phyloP scores from a whole-genome alignment of 2,329 filamentous ascomycete species.

The Keithomyces neogunnii region DNA sequence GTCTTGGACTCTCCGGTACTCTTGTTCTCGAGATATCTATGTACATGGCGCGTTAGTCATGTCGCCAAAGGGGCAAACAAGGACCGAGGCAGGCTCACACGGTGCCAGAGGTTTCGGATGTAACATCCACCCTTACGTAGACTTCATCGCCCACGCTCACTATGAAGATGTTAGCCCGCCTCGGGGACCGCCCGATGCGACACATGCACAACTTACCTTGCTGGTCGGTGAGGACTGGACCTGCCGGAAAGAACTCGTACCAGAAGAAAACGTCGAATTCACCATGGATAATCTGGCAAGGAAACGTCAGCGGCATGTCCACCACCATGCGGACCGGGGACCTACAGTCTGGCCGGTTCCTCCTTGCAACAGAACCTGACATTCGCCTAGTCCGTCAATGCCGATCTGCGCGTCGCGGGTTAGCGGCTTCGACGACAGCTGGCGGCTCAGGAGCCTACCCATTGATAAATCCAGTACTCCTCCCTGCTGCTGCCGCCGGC shows the following conservation, averaged over 20 bases:
- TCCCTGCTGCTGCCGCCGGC: not conserved
- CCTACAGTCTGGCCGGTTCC: not conserved
- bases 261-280: not conserved
- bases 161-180: too few relatives aligned
- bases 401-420: not conserved
- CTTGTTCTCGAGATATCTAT: not conserved
- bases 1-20: not conserved
- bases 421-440: too few relatives aligned
- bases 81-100: not conserved
- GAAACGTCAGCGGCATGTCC: not conserved
- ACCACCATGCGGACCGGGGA: not conserved
- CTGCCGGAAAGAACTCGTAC: too few relatives aligned
- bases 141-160: too few relatives aligned
- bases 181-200: too few relatives aligned
- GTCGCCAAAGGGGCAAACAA: too few relatives aligned
- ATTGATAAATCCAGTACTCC: not conserved
- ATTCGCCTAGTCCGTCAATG: not conserved
- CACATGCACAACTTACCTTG: too few relatives aligned
- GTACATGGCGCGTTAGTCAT: not conserved
- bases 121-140: not conserved
- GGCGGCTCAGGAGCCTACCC: not conserved
- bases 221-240: too few relatives aligned
- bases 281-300: not conserved
- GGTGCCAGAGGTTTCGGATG: not conserved
- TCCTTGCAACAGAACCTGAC: not conserved